Conservation (phyloP, 345 rosid genomes). For the Pistacia atlantica region DNA sequence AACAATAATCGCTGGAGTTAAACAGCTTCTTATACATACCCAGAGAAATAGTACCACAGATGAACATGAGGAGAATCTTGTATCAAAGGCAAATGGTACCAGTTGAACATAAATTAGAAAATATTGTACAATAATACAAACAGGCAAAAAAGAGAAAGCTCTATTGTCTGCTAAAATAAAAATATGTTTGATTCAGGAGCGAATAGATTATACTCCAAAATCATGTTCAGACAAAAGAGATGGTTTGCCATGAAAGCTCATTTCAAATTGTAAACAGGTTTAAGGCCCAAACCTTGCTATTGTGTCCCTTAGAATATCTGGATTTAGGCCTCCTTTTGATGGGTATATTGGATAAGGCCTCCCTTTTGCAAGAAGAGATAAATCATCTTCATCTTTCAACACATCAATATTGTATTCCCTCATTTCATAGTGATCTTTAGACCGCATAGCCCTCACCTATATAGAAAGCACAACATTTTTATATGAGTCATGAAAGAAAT, state of each 20-base stretch:
- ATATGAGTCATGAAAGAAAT: conserved; percentile 7
- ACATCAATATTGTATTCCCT: conserved; percentile 80
- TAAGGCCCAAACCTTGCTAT: conserved; percentile 59
- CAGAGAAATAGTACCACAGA: not conserved
- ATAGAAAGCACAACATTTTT: conserved; percentile 20
- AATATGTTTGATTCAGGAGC: not conserved
- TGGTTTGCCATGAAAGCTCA: not conserved
- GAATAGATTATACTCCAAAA: not conserved
- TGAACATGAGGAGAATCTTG: not conserved
- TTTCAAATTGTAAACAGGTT: conserved; percentile 9
- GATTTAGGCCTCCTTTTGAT: conserved; percentile 82
- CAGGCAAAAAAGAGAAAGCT: not conserved
- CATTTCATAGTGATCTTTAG: conserved; percentile 83
- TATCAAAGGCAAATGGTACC: not conserved
- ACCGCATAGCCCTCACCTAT: conserved; percentile 58
- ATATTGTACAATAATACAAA: not conserved
- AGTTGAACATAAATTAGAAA: not conserved
- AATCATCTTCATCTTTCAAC: conserved; percentile 68
- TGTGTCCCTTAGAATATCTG: conserved; percentile 62
- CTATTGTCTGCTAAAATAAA: not conserved
- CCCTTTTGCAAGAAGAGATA: conserved; percentile 49
- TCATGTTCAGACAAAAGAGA: not conserved
- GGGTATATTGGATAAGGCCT: conserved; percentile 96
- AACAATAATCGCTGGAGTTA: conserved; percentile 2
- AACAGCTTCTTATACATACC: not conserved